Evolutionary conservation across 2,329 filamentous ascomycete species (phyloP).

Genomic region (Helminthosporium solani): DNA sequence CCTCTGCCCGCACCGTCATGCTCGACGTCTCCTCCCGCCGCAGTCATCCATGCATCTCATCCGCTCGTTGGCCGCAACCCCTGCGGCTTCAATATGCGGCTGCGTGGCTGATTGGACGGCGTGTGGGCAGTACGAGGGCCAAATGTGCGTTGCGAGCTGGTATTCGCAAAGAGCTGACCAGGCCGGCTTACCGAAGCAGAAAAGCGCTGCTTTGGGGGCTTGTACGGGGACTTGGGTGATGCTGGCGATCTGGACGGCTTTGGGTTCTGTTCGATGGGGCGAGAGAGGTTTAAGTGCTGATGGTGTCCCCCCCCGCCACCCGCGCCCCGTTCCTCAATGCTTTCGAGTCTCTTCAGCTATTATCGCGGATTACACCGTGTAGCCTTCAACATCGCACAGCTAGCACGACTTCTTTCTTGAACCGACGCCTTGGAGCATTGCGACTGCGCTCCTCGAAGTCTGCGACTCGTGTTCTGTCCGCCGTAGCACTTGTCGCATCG

Average conservation of each 20-base stretch:
- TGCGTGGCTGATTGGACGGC: not conserved
- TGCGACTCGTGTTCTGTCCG: not conserved
- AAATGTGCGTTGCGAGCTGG: not conserved
- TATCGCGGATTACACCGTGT: too few relatives aligned
- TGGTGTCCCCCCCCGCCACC: conserved; percentile 5
- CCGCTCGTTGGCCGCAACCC: conserved; percentile 34
- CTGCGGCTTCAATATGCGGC: conserved; percentile 31
- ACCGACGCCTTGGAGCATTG: not conserved
- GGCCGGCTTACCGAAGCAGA: not conserved
- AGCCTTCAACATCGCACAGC: too few relatives aligned
- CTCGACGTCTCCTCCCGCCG: conserved; percentile 27
- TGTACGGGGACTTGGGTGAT: not conserved
- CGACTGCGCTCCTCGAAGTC: conserved; percentile 6
- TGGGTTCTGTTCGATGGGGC: not conserved
- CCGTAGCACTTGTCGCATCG: conserved; percentile 1
- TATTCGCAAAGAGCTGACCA: not conserved
- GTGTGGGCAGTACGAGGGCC: not conserved
- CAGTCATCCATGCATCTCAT: conserved; percentile 19
- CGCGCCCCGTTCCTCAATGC: not conserved
- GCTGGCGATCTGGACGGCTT: not conserved
- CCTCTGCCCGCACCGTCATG: conserved; percentile 9
- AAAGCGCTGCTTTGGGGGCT: not conserved
- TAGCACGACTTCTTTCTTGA: too few relatives aligned
- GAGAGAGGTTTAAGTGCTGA: conserved; percentile 2
- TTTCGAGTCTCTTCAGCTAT: not conserved